Evolutionary conservation across 371 early-diverging fungal genomes (phyloP), one percentile per base, ranked within the genome.

Genomic region (Mortierella sp.): DNA sequence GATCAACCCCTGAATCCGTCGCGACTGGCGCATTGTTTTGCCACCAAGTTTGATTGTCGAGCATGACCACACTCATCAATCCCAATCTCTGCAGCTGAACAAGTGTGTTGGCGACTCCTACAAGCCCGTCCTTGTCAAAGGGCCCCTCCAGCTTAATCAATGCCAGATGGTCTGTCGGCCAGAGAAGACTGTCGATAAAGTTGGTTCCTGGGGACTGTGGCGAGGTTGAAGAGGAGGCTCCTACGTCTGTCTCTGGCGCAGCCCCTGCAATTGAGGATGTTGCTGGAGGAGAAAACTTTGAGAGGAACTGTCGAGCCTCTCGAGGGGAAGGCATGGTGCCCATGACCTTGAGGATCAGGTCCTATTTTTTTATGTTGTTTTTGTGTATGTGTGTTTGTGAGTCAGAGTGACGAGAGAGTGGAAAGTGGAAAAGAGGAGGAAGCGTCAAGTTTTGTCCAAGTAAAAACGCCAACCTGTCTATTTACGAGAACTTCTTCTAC

Each of bases 321-420:
- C 96, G 92, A 72, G 93, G 94, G 50, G 95, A 95, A 0, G 96
- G 97, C 19, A 92, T 82, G 0, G 96, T 94, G 76, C 91, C 91
- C 88, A 94, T 91, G 57, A 92, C 84, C 73, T 91, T 90, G 68
- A 89, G 81, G 68, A 92, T 88, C 54, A 92, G 81, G 57, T 91
- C 91, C 92, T 92, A 82, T 58, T 74, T 28, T 38, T n/a, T 24
- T 42, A 19, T 38, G 10, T 38, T 73, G 50, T 48, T 42, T 31
- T 45, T 50, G 3, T 52, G 34, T 16, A 14, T 13, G 63, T 28
- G 60, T 74, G 31, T 26, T 16, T 44, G 55, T 76, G 76, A 76
- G 76, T 76, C 76, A 76, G 47, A 47, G 48, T 77, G 77, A 77
- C 24, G 63, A 3, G 10, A 19, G 31, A 68, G 16, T 31, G 16